These are phyloP conservation scores for Oryza coarctata DNA, from an alignment of 176 grass and related monocot species.

Conservation along the genomic window DNA sequence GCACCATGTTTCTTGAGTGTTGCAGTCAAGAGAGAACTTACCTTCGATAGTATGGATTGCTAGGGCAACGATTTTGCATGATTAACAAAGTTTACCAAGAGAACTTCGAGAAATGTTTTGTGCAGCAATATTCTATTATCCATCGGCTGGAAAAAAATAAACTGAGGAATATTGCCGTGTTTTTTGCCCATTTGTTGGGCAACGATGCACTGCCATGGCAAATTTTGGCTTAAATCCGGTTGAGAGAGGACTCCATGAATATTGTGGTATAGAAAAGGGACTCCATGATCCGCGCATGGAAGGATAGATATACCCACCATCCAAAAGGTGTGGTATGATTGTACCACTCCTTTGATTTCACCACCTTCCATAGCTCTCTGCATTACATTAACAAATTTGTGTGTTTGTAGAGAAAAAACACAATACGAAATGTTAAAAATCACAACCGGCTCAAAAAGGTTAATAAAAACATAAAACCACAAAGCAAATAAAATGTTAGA, in stretches of 20 bases:
- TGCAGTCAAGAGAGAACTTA: slow-evolving; percentile 98
- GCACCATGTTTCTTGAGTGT: slow-evolving; percentile 93
- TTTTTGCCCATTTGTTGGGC: slow-evolving; percentile 90
- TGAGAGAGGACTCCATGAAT: slow-evolving; percentile 57
- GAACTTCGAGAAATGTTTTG: slow-evolving; percentile 93
- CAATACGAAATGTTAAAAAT: too few relatives aligned
- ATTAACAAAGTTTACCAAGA: slow-evolving; percentile 93
- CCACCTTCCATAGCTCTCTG: too few relatives aligned
- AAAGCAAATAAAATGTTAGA: too few relatives aligned
- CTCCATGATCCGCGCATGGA: too few relatives aligned
- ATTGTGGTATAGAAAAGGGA: too few relatives aligned
- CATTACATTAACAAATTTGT: too few relatives aligned
- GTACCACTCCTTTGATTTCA: too few relatives aligned
- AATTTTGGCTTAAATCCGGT: slow-evolving; percentile 78
- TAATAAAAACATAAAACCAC: too few relatives aligned
- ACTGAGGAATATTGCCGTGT: slow-evolving; percentile 88
- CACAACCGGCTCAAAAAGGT: too few relatives aligned
- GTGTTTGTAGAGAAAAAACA: too few relatives aligned
- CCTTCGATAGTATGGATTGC: slow-evolving; percentile 81
- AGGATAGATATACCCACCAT: too few relatives aligned
- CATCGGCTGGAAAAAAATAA: slow-evolving; percentile 92
- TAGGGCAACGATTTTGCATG: slow-evolving; percentile 94
- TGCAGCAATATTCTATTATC: slow-evolving; percentile 96
- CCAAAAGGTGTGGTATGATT: too few relatives aligned
- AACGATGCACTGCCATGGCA: slow-evolving; percentile 88